Percentiles rank a stretch among this genome's conserved stretches.
phyloP scores from a whole-genome alignment of 1,139 yeast species.

The Blastobotrys capitulatus region DNA sequence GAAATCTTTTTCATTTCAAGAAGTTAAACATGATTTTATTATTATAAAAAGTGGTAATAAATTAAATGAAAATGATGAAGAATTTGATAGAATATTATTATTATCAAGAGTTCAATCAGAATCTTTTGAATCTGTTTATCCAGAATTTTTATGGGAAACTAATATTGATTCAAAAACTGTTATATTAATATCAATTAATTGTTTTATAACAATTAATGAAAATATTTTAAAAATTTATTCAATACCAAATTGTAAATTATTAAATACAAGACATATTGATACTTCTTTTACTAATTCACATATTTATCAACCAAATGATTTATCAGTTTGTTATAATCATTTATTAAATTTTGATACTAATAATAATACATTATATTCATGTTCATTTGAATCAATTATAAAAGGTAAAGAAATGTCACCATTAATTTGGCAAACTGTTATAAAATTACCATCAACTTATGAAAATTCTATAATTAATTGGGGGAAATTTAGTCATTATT shows the following conservation, averaged over 20 bases:
- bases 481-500: constrained; percentile 9
- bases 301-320: constrained; percentile 5
- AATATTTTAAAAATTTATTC: background rate
- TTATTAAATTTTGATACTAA: constrained; percentile 4
- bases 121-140: background rate
- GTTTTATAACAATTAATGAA: constrained; percentile 5
- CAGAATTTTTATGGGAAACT: constrained; percentile 7
- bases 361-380: constrained; percentile 1
- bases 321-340: constrained; percentile 6
- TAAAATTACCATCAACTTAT: background rate
- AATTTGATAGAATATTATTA: background rate
- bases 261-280: background rate
- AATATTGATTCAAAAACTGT: background rate
- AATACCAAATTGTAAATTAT: constrained; percentile 4
- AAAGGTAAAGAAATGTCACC: background rate
- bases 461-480: background rate
- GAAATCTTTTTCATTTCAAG: background rate
- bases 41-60: background rate
- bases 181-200: constrained; percentile 5
- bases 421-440: background rate
- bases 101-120: constrained; percentile 3
- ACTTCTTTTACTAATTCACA: background rate
- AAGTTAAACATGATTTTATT: background rate
- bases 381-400: constrained; percentile 5
- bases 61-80: background rate